Evolutionary conservation across 768 basidiomycete genomes (phyloP), one percentile per base, ranked within the genome.

Genomic region (Hygrophoropsis aurantiaca): DNA sequence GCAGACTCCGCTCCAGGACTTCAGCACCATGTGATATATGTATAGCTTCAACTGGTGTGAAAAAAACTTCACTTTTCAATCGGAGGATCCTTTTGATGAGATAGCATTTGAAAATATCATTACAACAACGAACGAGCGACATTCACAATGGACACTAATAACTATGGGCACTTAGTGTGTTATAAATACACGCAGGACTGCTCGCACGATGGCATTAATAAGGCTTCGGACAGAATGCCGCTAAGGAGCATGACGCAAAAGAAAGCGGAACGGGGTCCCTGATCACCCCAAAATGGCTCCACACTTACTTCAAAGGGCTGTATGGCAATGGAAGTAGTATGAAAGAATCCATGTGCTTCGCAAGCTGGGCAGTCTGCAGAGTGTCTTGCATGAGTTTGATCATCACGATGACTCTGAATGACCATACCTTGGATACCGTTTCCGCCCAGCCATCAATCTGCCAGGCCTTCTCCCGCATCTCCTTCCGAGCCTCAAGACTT

Each of bases 381-480:
- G 32, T 44, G 36, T 42, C 56, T 33, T 44, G 44, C 16, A 18
- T 25, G 42, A 35, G 8, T 18, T 18, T 24, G 23, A 30, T 19
- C 37, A 23, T 20, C n/a, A 30, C 13, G n/a, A 30, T 11, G 25
- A 56, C 74, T 53, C 7, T 42, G 13, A 30, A 13, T 44, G 24
- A 30, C 40, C 4, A 7, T 55, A 84, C 94, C 84, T 94, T 92
- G 51, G 85, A 84, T 26, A 95, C 93, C 0, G 93, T 95, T 66
- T 90, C 90, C 36, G 89, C 87, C 95, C 95, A 99, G 4, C 92
- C 93, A 51, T 94, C 91, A 55, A 92, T 77, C 58, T 90, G 80
- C 95, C 95, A 99, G 19, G 94, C 93, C 64, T 85, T 81, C 66
- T 95, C 90, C 34, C 95, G 79, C 35, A 75, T 82, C 54, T 88